A percentile compares a stretch with the other conserved stretches of the same genome.
Conservation (phyloP, 1,139 yeast genomes). For the Wickerhamiella pararugosa region DNA sequence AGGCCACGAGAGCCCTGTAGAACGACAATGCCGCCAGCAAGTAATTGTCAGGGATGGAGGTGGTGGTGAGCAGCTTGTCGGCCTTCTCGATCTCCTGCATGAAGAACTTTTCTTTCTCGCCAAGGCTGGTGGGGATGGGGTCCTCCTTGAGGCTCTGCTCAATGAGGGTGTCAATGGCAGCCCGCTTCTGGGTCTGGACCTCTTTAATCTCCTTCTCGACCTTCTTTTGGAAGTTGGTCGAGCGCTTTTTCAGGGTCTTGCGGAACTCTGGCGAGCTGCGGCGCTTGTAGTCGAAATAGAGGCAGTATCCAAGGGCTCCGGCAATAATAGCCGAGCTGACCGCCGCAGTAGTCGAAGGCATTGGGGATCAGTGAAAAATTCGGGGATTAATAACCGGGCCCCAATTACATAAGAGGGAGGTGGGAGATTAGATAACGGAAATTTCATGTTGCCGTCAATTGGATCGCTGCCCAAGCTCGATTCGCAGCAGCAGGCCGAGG, state of each 20-base stretch:
- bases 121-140: constrained; percentile 63
- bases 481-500: constrained; percentile 20
- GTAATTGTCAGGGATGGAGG: constrained; percentile 15
- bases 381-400: too few species aligned
- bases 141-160: constrained; percentile 46
- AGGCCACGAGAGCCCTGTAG: constrained; percentile 88
- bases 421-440: too few species aligned
- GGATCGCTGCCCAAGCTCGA: constrained; percentile 10
- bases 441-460: too few species aligned
- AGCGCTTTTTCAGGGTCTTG: constrained; percentile 48
- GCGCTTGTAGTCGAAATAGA: constrained; percentile 84
- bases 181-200: constrained; percentile 42
- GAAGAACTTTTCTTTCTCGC: constrained; percentile 61
- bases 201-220: constrained; percentile 43
- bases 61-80: constrained; percentile 31
- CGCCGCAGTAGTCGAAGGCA: constrained; percentile 22
- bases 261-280: constrained; percentile 75
- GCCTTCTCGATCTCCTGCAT: constrained; percentile 74
- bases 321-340: constrained; percentile 22
- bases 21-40: constrained; percentile 75
- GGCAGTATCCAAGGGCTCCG: constrained; percentile 38
- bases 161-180: constrained; percentile 46
- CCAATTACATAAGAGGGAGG: too few species aligned
- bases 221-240: constrained; percentile 39
- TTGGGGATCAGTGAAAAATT: constrained; percentile 6